A percentile compares a stretch with the other conserved stretches of the same genome.
phyloP scores from a whole-genome alignment of 2,329 filamentous ascomycete species.

The Botrytis byssoidea region DNA sequence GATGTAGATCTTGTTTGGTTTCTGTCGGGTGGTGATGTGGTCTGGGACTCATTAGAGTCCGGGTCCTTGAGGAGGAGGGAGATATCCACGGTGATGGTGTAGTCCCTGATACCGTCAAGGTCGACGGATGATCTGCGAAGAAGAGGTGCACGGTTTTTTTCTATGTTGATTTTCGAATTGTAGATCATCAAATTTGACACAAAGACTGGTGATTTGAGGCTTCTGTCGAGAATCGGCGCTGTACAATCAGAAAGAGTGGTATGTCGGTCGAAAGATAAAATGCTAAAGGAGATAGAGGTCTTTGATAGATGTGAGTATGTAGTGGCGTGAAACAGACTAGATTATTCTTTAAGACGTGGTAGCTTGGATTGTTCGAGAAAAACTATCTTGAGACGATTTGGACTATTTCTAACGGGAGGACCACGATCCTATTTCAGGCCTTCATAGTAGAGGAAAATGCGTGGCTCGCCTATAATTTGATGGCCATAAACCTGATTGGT shows the following conservation, averaged over 20 bases:
- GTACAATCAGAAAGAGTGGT: slow-evolving; percentile 22
- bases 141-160: slow-evolving; percentile 26
- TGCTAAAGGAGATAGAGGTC: slow-evolving; percentile 26
- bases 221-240: slow-evolving; percentile 25
- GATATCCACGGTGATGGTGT: slow-evolving; percentile 88
- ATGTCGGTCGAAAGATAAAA: slow-evolving; percentile 23
- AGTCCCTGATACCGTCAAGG: slow-evolving; percentile 39
- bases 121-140: slow-evolving; percentile 39
- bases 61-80: slow-evolving; percentile 77
- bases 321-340: slow-evolving; percentile 35
- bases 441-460: slow-evolving; percentile 42
- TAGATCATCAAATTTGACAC: slow-evolving; percentile 18
- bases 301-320: slow-evolving; percentile 30
- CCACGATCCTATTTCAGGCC: slow-evolving; percentile 40
- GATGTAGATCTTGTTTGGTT: slow-evolving; percentile 35
- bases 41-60: slow-evolving; percentile 69
- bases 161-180: slow-evolving; percentile 10
- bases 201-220: slow-evolving; percentile 26
- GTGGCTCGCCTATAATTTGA: slow-evolving; percentile 44
- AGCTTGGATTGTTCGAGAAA: slow-evolving; percentile 30
- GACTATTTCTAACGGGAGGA: slow-evolving; percentile 33
- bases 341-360: slow-evolving; percentile 27
- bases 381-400: slow-evolving; percentile 37
- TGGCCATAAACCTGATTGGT: slow-evolving; percentile 49
- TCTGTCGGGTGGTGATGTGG: slow-evolving; percentile 44